Evolutionary conservation across 2,329 filamentous ascomycete genomes (phyloP).

Genomic region (Karstenula rhodostoma): DNA sequence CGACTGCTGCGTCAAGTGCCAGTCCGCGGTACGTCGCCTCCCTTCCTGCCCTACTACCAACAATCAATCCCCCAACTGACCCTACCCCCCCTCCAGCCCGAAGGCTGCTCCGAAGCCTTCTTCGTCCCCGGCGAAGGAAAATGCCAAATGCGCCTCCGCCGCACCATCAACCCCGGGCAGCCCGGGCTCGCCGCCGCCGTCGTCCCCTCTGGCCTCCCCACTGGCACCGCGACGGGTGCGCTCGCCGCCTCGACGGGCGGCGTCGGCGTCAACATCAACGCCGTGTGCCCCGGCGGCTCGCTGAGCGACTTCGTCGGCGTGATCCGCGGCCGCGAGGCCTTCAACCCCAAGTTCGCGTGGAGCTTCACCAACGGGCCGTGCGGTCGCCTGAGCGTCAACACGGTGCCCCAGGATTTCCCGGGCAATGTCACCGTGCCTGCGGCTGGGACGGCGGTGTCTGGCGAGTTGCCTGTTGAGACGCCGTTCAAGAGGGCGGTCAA

Average conservation of each 20-base stretch:
- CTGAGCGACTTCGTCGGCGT: constrained; percentile 29
- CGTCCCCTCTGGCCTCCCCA: not conserved
- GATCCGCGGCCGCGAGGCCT: constrained; percentile 26
- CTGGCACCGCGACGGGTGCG: constrained; percentile 13
- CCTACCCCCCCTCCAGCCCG: constrained; percentile 15
- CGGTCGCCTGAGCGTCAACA: constrained; percentile 28
- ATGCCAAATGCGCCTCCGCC: constrained; percentile 36
- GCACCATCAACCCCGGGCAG: constrained; percentile 13
- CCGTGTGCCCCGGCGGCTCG: constrained; percentile 22
- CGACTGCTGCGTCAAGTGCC: constrained; percentile 39
- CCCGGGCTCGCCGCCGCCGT: constrained; percentile 8
- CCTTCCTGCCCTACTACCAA: not conserved
- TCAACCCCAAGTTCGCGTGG: constrained; percentile 26
- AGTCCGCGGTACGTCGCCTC: constrained; percentile 29
- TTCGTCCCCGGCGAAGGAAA: constrained; percentile 26
- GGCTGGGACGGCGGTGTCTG: not conserved
- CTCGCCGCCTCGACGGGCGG: constrained; percentile 12
- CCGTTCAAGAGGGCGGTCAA: constrained; percentile 9
- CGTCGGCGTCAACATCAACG: constrained; percentile 8
- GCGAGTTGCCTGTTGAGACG: not conserved
- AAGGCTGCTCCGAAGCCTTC: constrained; percentile 35
- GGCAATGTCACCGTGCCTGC: not conserved
- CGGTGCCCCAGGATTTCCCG: constrained; percentile 16
- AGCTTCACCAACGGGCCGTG: constrained; percentile 35
- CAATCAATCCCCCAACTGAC: not conserved